These are phyloP conservation scores for Aristolochia fimbriata DNA, from an alignment of 164 flowering plant species.

Conservation along the genomic window DNA sequence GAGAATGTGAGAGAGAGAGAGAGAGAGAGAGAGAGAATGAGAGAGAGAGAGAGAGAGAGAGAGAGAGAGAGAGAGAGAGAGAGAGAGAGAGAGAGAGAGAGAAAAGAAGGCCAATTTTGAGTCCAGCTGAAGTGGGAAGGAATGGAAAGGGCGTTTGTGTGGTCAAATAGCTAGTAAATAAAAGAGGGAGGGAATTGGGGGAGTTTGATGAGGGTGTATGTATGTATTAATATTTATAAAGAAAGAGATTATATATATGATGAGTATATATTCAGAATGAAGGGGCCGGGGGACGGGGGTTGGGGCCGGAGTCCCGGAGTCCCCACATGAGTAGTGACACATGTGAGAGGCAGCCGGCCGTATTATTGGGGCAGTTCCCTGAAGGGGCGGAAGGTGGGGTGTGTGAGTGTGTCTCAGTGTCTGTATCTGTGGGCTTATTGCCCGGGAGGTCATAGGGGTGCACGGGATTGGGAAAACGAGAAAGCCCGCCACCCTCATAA, in stretches of 20 bases:
- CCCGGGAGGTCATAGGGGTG: constrained; percentile 26
- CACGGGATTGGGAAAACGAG: constrained; percentile 25
- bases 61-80: too few relatives aligned
- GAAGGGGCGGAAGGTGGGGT: constrained; percentile 19
- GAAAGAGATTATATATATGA: background rate
- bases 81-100: too few relatives aligned
- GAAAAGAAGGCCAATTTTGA: too few relatives aligned
- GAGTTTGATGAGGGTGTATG: too few relatives aligned
- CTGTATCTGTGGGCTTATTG: constrained; percentile 13
- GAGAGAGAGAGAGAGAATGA: too few relatives aligned
- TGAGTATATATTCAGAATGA: background rate
- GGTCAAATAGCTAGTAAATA: constrained; percentile 42
- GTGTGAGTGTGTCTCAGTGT: background rate
- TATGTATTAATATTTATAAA: background rate
- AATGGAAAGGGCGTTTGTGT: constrained; percentile 11
- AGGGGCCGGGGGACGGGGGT: background rate
- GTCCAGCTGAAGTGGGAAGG: too few relatives aligned
- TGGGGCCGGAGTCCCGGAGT: too few relatives aligned
- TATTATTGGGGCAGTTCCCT: too few relatives aligned
- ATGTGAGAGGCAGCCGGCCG: too few relatives aligned
- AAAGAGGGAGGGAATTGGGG: constrained; percentile 3
- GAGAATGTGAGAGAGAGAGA: too few relatives aligned
- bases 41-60: too few relatives aligned
- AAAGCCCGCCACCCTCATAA: constrained; percentile 22
- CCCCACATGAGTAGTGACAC: background rate